Evolutionary conservation across 2,329 filamentous ascomycete species (phyloP), one percentile per base, ranked within the genome.

Genomic region (Zymoseptoria passerinii): DNA sequence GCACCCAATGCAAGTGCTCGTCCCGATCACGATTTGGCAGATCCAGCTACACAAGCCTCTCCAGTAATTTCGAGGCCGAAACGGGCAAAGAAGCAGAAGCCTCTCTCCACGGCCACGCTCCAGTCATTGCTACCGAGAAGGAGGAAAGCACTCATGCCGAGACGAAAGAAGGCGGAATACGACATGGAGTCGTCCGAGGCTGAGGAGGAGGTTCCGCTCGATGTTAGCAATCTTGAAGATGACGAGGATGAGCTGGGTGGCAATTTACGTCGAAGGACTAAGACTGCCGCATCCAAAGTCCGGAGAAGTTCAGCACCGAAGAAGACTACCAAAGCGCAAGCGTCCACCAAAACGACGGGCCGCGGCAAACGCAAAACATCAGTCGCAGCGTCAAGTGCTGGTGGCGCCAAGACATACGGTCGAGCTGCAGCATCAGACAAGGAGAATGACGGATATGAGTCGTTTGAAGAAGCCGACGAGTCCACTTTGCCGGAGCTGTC

Each of bases 121-220:
- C 76, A 78, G 61, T 69, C 71, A 6, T 65, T 80, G 7, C 69
- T 80, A 16, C 77, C 77, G 9, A 76, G 74, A 59, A 71, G 75
- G 56, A 65, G 68, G 40, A 70, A 66, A 53, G 58, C 67, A 18
- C 53, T 64, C 4, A 61, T 58, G 50, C 56, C 63, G 8, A 57
- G 67, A 50, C 48, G 59, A 28, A 56, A 64, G 20, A 73, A 58
- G 63, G 64, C 55, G 54, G 73, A 76, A 28, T 78, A 74, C 59
- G 75, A 78, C 55, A 62, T 79, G 6, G 68, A 72, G 2, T 72
- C 70, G 9, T 67, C 65, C 13, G 66, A 68, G 8, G 71, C 71
- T 28, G 70, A 71, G n/a, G 63, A 67, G 8, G 67, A 66, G 6
- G 56, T 35, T 3, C 44, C 53, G 8, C 52, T 65, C 20, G 65